A percentile compares a stretch with the other conserved stretches of the same genome.
Conservation (phyloP, 2,329 filamentous ascomycete species). For the Aspergillus sp. region DNA sequence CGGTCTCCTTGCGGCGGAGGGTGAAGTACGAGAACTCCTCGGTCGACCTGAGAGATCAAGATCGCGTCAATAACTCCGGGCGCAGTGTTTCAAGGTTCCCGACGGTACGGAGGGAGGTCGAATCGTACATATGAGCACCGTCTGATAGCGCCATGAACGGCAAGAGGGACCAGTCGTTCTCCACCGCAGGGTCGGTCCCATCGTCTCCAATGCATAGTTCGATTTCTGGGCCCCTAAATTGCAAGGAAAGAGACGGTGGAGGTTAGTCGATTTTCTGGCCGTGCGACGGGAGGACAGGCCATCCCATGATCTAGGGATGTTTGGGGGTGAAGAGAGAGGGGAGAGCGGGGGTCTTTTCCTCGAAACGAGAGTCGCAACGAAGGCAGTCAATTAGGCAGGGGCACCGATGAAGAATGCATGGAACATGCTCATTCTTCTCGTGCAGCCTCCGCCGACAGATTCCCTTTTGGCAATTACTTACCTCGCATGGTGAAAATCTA, state of each 20-base stretch:
- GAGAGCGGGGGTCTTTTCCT: neutral
- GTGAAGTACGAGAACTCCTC: slow-evolving; percentile 99
- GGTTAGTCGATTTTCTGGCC: neutral
- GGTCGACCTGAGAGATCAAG: slow-evolving; percentile 58
- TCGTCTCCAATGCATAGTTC: slow-evolving; percentile 86
- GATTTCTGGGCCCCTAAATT: slow-evolving; percentile 76
- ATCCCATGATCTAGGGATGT: neutral
- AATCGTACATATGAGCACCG: slow-evolving; percentile 81
- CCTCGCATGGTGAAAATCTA: slow-evolving; percentile 78
- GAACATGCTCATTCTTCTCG: neutral
- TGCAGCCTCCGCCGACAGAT: neutral
- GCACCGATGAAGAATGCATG: neutral
- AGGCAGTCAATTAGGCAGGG: neutral
- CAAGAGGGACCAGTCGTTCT: slow-evolving; percentile 87
- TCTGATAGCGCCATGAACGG: slow-evolving; percentile 97
- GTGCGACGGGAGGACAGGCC: neutral
- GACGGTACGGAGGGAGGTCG: slow-evolving; percentile 1
- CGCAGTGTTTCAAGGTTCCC: slow-evolving; percentile 1
- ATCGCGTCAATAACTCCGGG: slow-evolving; percentile 12
- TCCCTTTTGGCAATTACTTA: slow-evolving; percentile 25
- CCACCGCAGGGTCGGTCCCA: slow-evolving; percentile 71
- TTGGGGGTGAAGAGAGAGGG: neutral
- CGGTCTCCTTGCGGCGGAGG: slow-evolving; percentile 60
- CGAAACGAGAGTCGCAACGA: neutral
- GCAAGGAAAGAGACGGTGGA: neutral